These are phyloP conservation scores for Balansia obtecta DNA, from an alignment of 2,329 filamentous ascomycete species.

Conservation along the genomic window DNA sequence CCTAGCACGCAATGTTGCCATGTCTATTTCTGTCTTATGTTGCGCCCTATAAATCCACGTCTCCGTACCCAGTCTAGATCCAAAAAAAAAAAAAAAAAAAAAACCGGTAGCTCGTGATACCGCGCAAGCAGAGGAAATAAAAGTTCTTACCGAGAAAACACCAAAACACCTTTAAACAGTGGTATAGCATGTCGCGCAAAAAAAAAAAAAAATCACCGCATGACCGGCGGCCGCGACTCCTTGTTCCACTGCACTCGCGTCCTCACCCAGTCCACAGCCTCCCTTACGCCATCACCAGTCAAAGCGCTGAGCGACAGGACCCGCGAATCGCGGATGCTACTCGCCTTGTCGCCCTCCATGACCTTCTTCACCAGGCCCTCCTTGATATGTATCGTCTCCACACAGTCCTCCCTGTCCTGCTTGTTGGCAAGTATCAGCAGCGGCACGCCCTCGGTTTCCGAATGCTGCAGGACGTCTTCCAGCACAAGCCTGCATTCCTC, in stretches of 20 bases:
- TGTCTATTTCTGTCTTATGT: conserved; percentile 5
- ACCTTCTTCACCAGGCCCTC: conserved; percentile 92
- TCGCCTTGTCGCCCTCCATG: conserved; percentile 85
- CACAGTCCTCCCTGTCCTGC: conserved; percentile 92
- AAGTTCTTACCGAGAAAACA: neutral
- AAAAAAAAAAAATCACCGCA: conserved; percentile 47
- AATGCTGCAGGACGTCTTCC: conserved; percentile 77
- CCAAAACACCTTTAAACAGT: neutral
- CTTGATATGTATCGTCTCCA: conserved; percentile 95
- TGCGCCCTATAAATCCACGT: conserved; percentile 5
- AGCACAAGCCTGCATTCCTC: conserved; percentile 84
- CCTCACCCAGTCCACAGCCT: conserved; percentile 95
- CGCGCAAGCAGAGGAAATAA: neutral
- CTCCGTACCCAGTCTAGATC: conserved; percentile 3
- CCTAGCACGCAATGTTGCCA: neutral
- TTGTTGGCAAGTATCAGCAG: conserved; percentile 92
- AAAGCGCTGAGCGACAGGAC: conserved; percentile 89
- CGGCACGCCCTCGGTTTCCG: conserved; percentile 83
- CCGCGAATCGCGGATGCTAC: conserved; percentile 74
- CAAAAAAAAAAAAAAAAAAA: neutral
- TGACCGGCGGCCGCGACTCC: conserved; percentile 79
- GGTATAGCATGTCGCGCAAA: neutral
- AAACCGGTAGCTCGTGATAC: conserved; percentile 4
- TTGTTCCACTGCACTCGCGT: conserved; percentile 94
- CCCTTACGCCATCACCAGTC: conserved; percentile 73